phyloP scores from a whole-genome alignment of 257 asterid genomes.

The Leonotis leonurus region DNA sequence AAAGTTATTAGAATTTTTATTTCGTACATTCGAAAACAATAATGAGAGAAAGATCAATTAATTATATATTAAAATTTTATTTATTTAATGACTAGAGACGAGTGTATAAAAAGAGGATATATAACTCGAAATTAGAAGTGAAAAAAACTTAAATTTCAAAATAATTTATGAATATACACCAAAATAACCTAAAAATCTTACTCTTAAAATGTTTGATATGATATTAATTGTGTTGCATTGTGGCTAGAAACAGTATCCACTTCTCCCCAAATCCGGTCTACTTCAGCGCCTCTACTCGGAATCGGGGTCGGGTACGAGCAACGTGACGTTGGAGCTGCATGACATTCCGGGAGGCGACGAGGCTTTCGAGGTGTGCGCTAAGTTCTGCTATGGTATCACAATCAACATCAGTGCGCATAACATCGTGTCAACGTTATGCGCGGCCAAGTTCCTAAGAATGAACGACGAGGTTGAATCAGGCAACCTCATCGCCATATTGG shows the following conservation, averaged over 20 bases:
- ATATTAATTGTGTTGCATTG: background rate
- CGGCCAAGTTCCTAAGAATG: constrained; percentile 72
- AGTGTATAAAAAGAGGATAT: no score
- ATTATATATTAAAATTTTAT: no score
- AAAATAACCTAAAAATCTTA: no score
- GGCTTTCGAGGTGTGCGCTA: constrained; percentile 71
- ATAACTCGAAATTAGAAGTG: no score
- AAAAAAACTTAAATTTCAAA: no score
- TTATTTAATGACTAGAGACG: no score
- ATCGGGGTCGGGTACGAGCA: constrained; percentile 29
- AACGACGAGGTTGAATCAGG: constrained; percentile 54
- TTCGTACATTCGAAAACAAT: no score
- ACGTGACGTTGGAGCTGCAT: constrained; percentile 36
- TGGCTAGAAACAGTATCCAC: constrained; percentile 52
- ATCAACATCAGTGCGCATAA: constrained; percentile 69
- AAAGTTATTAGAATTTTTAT: no score
- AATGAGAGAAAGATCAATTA: no score
- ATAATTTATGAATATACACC: no score
- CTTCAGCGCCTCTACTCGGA: constrained; percentile 40
- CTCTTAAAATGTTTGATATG: constrained; percentile 5
- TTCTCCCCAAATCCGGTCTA: constrained; percentile 60
- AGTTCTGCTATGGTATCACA: constrained; percentile 73
- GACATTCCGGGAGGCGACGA: constrained; percentile 74
- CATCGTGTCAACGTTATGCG: constrained; percentile 50
- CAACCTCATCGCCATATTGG: constrained; percentile 49